Evolutionary conservation across 2,329 filamentous ascomycete genomes (phyloP), one percentile per base, ranked within the genome.

Genomic region (Aaosphaeria arxii): DNA sequence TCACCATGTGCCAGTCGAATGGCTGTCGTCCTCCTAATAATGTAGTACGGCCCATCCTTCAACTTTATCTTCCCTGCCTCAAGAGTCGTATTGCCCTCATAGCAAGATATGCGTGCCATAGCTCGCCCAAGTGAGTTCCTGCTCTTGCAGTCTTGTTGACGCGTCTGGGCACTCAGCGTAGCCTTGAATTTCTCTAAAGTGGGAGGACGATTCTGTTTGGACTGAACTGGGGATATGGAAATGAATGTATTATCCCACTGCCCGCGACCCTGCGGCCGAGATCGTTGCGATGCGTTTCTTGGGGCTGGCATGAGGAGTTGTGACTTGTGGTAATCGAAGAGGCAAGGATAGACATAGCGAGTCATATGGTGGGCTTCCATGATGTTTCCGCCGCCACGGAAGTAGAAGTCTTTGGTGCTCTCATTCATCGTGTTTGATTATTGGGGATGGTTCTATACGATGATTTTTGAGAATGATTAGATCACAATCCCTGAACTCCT

Each of bases 311-410:
- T 40, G 11, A 42, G 46, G 29, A 59, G 47, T 11, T 30, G 30
- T 4, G 17, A 35, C 9, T 24, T 40, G 9, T 39, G 39, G 42
- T 55, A 35, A 40, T 31, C 35, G 30, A 49, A 41, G 41, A 50
- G 44, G 7, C 33, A 53, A 9, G 51, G 53, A 45, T 55, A 55
- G 17, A 50, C 42, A 48, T 56, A 59, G 41, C 49, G 48, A 3
- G 50, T 57, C 35, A 54, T 52, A 40, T 59, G 56, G 44, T 56
- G 48, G 6, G 54, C 49, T 33, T 47, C 32, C 1, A 57, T 45
- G 42, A 55, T 44, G 30, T 11, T 45, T 43, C 43, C 50, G 32
- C 45, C 44, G 46, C 56, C 53, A 29, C 43, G 45, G 47, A 59
- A 59, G 49, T 29, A n/a, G 48, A 48, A 46, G 11, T 53, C 43